Base-by-base conservation (phyloP, 257 asterid genomes). In the Pogostemon cablin region DNA sequence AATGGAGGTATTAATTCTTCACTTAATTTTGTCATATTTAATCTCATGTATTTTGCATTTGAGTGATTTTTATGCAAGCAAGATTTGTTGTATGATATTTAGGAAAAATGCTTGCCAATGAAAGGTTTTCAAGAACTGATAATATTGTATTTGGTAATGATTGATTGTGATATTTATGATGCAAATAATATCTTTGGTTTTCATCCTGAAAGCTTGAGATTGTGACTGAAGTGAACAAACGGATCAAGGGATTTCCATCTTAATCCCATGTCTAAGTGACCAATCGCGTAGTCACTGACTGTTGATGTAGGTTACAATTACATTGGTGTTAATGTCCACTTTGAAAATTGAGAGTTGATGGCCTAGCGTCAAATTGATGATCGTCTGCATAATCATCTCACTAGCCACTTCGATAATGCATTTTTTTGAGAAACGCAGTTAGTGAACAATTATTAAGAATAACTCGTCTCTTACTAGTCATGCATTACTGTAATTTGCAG, bases 1-100 rank as follows among this genome's bases (percentile, higher is more conserved):
- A 72, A 78, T 83, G 89, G 69, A 84, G 97, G 96, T 92, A 86
- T 32, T 47, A 44, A 57, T 58, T 53, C 62, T 69, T 75, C 3
- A 44, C 15, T 65, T 67, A 53, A 48, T 53, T 49, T 61, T 61
- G 48, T 59, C 8, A 44, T 67, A 6, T 41, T 59, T 7, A 42
- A 15, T 58, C 39, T 69, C 59, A 60, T 52, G 52, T 65, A 49
- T 52, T 58, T 54, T 1, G 25, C 57, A 9, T 35, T 65, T 58
- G 47, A 44, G 71, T 32, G 41, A 25, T 59, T 62, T 32, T 76
- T 63, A 60, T 61, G 62, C 61, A 20, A 37, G 40, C 37, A 58
- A 59, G 38, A 56, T n/a, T 62, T 60, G 8, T 37, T 11, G 7
- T 63, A 4, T 62, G 58, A 65, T 58, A 38, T 46, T 58, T 48